Evolutionary conservation across 2,329 filamentous ascomycete genomes (phyloP).

Genomic region (Whalleya microplaca): DNA sequence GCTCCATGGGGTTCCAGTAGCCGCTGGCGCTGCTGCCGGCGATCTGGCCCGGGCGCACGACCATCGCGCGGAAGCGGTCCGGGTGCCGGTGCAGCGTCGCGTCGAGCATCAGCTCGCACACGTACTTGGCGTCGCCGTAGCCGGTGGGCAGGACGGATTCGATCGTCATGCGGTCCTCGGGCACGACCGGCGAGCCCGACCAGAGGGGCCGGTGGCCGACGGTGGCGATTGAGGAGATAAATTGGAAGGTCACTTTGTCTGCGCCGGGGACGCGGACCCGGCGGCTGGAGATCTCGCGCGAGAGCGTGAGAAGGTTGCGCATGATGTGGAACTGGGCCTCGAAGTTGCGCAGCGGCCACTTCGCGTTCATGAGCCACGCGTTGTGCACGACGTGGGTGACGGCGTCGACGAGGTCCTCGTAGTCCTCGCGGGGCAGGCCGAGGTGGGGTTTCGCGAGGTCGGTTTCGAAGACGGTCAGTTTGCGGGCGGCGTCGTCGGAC

Average conservation of each 20-base stretch:
- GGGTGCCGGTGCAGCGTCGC: constrained; percentile 50
- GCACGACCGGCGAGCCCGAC: constrained; percentile 38
- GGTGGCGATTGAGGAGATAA: constrained; percentile 47
- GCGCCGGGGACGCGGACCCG: constrained; percentile 7
- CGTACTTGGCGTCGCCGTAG: constrained; percentile 57
- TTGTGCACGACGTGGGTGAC: constrained; percentile 57
- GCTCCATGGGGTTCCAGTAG: constrained; percentile 59
- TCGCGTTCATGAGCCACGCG: constrained; percentile 54
- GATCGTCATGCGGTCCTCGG: constrained; percentile 47
- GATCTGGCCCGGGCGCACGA: constrained; percentile 55
- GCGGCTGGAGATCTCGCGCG: constrained; percentile 36
- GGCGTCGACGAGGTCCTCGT: constrained; percentile 39
- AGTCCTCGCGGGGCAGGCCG: constrained; percentile 44
- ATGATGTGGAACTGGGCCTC: constrained; percentile 50
- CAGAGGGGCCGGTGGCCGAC: constrained; percentile 39
- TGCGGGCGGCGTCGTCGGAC: constrained; percentile 29
- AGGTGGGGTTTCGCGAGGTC: constrained; percentile 47
- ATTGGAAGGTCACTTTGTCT: constrained; percentile 42
- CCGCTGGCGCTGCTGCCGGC: constrained; percentile 53
- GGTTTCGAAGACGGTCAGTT: constrained; percentile 45
- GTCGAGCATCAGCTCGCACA: constrained; percentile 54
- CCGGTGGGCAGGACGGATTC: constrained; percentile 48
- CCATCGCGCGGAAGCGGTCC: constrained; percentile 46
- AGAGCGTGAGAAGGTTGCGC: constrained; percentile 51
- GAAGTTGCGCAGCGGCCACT: constrained; percentile 42